Base-by-base conservation (phyloP, 2,329 filamentous ascomycete species). In the Hymenoscyphus fraxineus region DNA sequence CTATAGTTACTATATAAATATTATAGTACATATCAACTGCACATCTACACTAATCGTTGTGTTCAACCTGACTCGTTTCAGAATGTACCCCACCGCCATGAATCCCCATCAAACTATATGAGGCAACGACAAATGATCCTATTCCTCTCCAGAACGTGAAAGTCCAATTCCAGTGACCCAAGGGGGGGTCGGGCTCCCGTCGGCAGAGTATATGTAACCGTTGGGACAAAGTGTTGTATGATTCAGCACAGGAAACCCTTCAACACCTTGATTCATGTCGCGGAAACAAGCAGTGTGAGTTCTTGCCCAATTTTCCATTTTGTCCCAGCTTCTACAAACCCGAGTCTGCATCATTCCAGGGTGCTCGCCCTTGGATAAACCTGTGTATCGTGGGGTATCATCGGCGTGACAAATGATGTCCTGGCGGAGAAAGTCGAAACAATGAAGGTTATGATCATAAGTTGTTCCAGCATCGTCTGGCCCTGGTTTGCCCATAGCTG, bases 311-410 rank as follows among this genome's bases (percentile, higher is more conserved):
- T 6, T 13, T 38, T 59, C 57, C 31, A 59, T 39, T 27, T 59
- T 59, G 22, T 59, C 57, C 57, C 57, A 59, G 22, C 57, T 59
- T 59, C 57, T 39, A 59, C 57, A 59, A 31, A 59, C 41, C 4
- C 57, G 57, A 10, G 57, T 39, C 35, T 59, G 57, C 57, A 59
- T 59, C 31, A 59, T 41, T 39, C 57, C 57, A 59, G 57, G 35
- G 3, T 6, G 6, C 19, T 59, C 32, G 6, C 35, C 35, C 35
- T 59, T 59, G 7, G 57, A 59, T 16, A 39, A 40, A n/a, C 57
- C 57, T 16, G 57, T 39, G 27, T 59, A 59, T 7, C 57, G 57
- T 39, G 57, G 57, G 6, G 57, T 59, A 59, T 59, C 57, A 19
- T 59, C 57, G 5, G 57, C 57, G 41, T 59, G 57, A 59, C 57